Conservation (phyloP, 805 yeast genomes). For the Lipomyces anomalus region DNA sequence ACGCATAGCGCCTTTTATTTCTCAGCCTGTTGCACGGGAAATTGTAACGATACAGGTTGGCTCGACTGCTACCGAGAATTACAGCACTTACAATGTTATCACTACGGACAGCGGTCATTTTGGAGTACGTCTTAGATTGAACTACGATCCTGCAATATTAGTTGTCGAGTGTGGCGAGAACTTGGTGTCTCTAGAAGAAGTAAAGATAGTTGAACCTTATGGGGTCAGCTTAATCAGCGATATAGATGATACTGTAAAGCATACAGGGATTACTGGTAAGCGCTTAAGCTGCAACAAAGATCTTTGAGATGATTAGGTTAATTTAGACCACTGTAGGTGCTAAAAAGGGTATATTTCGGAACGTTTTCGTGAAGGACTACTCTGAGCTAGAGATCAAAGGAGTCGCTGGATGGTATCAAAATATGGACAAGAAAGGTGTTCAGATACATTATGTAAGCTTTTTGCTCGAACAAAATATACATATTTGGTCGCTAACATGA, state of each 20-base stretch:
- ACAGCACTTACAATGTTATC: conserved; percentile 34
- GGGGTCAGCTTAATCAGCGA: conserved; percentile 81
- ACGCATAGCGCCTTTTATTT: conserved; percentile 64
- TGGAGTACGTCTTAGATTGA: conserved; percentile 45
- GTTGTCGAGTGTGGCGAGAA: conserved; percentile 29
- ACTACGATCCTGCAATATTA: conserved; percentile 56
- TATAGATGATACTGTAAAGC: conserved; percentile 88
- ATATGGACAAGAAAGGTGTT: conserved; percentile 45
- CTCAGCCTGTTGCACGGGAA: conserved; percentile 56
- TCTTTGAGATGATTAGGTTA: neutral
- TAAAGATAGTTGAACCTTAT: conserved; percentile 38
- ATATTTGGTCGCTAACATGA: too few relatives aligned
- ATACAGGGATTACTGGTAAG: conserved; percentile 76
- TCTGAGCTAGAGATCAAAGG: conserved; percentile 67
- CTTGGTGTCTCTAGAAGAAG: conserved; percentile 45
- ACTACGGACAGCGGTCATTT: conserved; percentile 71
- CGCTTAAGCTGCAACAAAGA: neutral
- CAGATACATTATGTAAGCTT: conserved; percentile 90
- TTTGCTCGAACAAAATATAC: too few relatives aligned
- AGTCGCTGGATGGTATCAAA: conserved; percentile 64
- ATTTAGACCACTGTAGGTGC: conserved; percentile 36
- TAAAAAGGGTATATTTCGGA: conserved; percentile 73
- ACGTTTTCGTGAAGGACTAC: conserved; percentile 63
- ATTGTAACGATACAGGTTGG: conserved; percentile 53
- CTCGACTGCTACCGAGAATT: conserved; percentile 37